Base-by-base conservation (phyloP, 2,329 filamentous ascomycete species). In the Tolypocladium ovalisporum region DNA sequence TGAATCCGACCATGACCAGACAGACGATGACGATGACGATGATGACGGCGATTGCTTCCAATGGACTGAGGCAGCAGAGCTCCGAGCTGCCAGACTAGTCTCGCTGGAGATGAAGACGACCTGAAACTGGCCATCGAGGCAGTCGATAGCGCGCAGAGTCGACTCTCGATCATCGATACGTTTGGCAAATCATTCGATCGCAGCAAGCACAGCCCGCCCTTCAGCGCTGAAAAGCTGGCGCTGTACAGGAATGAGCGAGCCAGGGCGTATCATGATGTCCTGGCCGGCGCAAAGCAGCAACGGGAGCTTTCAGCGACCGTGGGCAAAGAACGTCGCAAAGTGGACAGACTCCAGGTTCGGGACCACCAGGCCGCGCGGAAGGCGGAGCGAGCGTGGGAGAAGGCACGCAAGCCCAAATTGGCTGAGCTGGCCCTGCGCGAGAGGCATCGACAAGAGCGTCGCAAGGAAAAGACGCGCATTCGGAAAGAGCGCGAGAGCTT, bases 381-480 rank as follows among this genome's bases (percentile, higher is more conserved):
- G 61, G 62, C 60, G 1, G 54, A 54, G 12, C 70, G 68, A 54
- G 66, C 62, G 1, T 68, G 66, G 34, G 62, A 63, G 12, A 78
- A 74, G 64, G 54, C 62, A 53, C 61, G 63, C 29, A 73, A 72
- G 62, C 67, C 67, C 53, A 73, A 71, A 58, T 59, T 62, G 1
- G 75, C 71, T 62, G 66, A 70, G 54, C 64, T 65, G 54, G 63
- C 71, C 40, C 72, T 71, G 58, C 66, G 70, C 29, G 52, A 62
- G 12, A 73, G 71, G 1, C 70, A 72, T 49, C 66, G 70, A 40
- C 66, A 64, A 5, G 73, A 78, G 65, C 65, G 63, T 7, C 40
- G 29, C 1, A 73, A 73, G 57, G 79, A 82, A 62, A 77, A 76
- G 62, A 40, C 57, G 9, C 72, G 79, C 40, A 62, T 80, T 49